Evolutionary conservation across 148 eudicot species (phyloP).

Genomic region (Camellia japonica): DNA sequence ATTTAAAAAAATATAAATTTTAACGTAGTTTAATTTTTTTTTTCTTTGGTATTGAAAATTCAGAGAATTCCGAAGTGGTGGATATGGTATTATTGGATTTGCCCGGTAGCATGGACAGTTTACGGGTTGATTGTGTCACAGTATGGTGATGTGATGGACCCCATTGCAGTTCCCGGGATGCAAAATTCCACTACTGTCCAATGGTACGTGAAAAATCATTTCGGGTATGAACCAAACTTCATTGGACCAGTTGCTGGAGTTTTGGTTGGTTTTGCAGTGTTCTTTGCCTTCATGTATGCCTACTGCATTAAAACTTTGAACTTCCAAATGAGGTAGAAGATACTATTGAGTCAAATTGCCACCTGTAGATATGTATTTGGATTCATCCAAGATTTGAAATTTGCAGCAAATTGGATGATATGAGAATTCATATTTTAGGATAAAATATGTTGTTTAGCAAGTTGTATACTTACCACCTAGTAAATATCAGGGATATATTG

Average conservation of each 20-base stretch:
- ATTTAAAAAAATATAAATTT: background rate
- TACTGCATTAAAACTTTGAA: slow-evolving; percentile 77
- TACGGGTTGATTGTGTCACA: slow-evolving; percentile 84
- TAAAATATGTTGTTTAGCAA: background rate
- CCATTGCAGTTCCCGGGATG: slow-evolving; percentile 50
- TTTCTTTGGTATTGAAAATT: background rate
- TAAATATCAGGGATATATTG: background rate
- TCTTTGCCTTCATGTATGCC: slow-evolving; percentile 91
- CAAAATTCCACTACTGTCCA: slow-evolving; percentile 32
- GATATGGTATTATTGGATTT: slow-evolving; percentile 97
- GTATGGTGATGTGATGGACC: slow-evolving; percentile 60
- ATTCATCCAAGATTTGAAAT: too few relatives aligned
- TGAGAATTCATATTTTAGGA: background rate
- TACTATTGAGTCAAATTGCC: background rate
- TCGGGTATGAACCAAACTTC: slow-evolving; percentile 74
- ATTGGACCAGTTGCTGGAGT: slow-evolving; percentile 78
- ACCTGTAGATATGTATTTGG: too few relatives aligned
- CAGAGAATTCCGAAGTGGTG: slow-evolving; percentile 99
- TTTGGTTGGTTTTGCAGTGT: slow-evolving; percentile 66
- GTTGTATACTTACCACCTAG: background rate
- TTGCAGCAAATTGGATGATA: background rate
- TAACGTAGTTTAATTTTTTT: background rate
- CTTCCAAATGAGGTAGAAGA: slow-evolving; percentile 80
- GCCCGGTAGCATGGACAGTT: slow-evolving; percentile 97
- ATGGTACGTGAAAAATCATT: slow-evolving; percentile 51